Base-by-base conservation (phyloP, 441 rosid genomes). In the Euphorbia schlechtendalii region DNA sequence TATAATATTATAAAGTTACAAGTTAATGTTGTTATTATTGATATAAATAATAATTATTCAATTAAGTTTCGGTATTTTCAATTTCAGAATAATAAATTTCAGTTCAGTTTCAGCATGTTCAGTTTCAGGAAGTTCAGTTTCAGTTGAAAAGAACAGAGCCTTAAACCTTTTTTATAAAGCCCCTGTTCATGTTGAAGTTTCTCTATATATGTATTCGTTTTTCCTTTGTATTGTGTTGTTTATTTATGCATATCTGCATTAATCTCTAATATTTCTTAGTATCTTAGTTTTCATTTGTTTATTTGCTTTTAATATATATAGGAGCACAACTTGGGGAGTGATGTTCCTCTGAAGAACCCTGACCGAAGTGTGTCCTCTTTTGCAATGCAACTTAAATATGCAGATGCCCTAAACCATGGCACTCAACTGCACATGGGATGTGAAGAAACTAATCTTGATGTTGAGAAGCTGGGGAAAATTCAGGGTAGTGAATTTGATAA, bases 311-410 rank as follows among this genome's bases (percentile, higher is more conserved):
- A 15, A 46, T 52, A 66, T 45, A 30, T 28, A 55, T 64, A 93
- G 95, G 92, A 81, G 70, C 90, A 87, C 66, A 76, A 69, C n/a
- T 79, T 90, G 71, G 97, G 99, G 56, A 90, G 83, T 74, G 97
- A 90, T 71, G 93, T 90, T 66, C 77, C 95, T 48, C 71, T 87
- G 73, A 90, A 93, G 82, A 85, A 87, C 53, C 91, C 96, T 15
- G 77, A 78, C 62, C 79, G 96, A 75, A 81, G 67, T 36, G 96
- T 90, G 64, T 90, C 99, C 7, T 86, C 98, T 64, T 90, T 86
- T 61, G 89, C 92, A 9, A 84, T 77, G 94, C 87, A 85, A 73
- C 84, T 90, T 62, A 80, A 63, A 55, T 81, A 80, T 65, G 71
- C 52, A 1, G 69, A 74, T 56, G 75, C 78, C 68, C 63, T 55